Base-by-base conservation (phyloP, 306 rosid species). In the Echinosophora koreensis region DNA sequence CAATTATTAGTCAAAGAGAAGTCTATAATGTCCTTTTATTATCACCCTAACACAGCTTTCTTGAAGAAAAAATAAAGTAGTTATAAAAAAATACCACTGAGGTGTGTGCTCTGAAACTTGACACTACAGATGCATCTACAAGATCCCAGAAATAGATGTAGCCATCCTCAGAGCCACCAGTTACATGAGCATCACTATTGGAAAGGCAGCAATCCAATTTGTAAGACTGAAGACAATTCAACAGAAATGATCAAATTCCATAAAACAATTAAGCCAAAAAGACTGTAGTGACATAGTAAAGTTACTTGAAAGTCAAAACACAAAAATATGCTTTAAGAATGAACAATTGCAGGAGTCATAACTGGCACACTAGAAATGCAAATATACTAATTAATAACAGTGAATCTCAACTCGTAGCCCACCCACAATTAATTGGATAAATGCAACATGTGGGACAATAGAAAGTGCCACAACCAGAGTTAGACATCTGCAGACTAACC, bases 181-280 rank as follows among this genome's bases (percentile, higher is more conserved):
- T 79, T 69, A 95, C 90, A 86, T 89, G 88, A 72, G 97, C 97
- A 87, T 95, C 97, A 41, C 86, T 79, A 77, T 95, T 95, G 77
- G 97, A 90, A 68, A 95, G 96, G 88, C 97, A 95, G 83, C 97
- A 89, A 86, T 95, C 97, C 86, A 92, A 77, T 83, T 95, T 95
- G 88, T 70, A 95, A 44, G 97, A 87, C 98, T 95, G 91, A 69
- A 13, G 49, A 72, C 62, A 69, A 73, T 38, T 51, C 77, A 69
- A 67, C 13, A 37, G 28, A 74, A 84, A 80, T 30, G 6, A 62
- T 54, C 51, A 66, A 75, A 35, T 49, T 68, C 77, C 71, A 46
- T 61, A 18, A 14, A 61, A 70, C 22, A 46, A 62, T 46, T 11
- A 27, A 58, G 56, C 44, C 44, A 56, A 27, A 77, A 5, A 50